phyloP scores from a whole-genome alignment of 768 basidiomycete species.

The Naganishia onofrii region DNA sequence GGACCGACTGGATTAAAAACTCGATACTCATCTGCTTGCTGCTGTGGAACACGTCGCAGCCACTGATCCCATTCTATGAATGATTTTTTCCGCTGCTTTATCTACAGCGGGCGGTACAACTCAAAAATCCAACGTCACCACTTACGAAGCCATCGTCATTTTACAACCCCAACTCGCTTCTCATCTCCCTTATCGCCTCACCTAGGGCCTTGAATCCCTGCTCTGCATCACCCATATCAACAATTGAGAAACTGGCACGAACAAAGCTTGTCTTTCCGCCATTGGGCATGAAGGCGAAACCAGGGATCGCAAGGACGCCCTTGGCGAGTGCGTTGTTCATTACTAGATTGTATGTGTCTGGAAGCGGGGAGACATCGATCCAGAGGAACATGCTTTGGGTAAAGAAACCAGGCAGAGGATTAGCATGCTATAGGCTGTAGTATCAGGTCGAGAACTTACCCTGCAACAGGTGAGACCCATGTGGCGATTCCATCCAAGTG shows the following conservation, averaged over 20 bases:
- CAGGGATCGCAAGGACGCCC: conserved; percentile 87
- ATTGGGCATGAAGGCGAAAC: conserved; percentile 67
- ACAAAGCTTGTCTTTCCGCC: conserved; percentile 70
- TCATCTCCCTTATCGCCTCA: conserved; percentile 52
- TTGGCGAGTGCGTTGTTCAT: conserved; percentile 69
- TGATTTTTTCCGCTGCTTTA: too few relatives aligned
- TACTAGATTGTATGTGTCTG: conserved; percentile 72
- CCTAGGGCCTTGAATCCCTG: conserved; percentile 67
- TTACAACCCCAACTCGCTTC: conserved; percentile 32
- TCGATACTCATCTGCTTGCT: too few relatives aligned
- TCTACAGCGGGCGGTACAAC: too few relatives aligned
- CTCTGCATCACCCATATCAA: conserved; percentile 61
- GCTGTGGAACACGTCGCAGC: too few relatives aligned
- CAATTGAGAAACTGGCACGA: conserved; percentile 71
- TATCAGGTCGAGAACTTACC: conserved; percentile 55
- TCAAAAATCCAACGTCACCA: too few relatives aligned
- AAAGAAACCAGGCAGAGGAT: background rate
- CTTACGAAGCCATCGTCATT: background rate
- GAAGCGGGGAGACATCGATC: conserved; percentile 55
- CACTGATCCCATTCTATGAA: too few relatives aligned
- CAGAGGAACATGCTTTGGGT: conserved; percentile 75
- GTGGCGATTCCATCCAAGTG: conserved; percentile 71
- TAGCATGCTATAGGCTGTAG: background rate
- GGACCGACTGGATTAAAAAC: too few relatives aligned
- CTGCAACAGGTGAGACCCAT: conserved; percentile 52